Base-by-base conservation (phyloP, 1,284 basidiomycete genomes). In the Paramarasmius palmivorus region DNA sequence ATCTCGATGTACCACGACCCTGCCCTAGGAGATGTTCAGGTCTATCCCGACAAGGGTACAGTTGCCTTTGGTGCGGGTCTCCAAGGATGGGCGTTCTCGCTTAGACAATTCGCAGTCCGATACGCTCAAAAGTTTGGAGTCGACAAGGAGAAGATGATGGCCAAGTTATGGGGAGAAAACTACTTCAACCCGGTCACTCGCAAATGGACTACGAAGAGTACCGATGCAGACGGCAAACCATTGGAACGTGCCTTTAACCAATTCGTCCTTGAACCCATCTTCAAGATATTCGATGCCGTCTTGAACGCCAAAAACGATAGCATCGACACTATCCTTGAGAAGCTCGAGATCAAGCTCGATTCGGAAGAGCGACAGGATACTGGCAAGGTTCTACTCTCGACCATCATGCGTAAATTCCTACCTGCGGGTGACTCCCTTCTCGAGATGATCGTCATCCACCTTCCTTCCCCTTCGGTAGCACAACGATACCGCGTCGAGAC, bases 361-460 rank as follows among this genome's bases (percentile, higher is more conserved):
- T 74, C 81, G 52, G 95, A 98, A 4, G 97, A 99, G 83, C 87
- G 86, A 70, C 96, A 98, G 63, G 85, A 95, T 63, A 96, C 98
- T 74, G 92, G 94, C 73, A 99, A 99, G 79, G 83, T 86, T 36
- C 88, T 99, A 67, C 91, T 99, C 75, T 99, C 99, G 83, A 88
- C 90, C 64, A 78, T 98, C 78, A 99, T 99, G 97, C 91, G 95
- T 77, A 98, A 98, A 81, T 99, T 99, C 92, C 82, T 99, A 62
- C 97, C 97, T 69, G 97, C 96, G 63, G 97, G 96, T 74, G 97
- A 99, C 76, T 91, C 95, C 55, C 88, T 99, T 67, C 74, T 99
- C 76, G 97, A 99, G 84, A 99, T 99, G 97, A 98, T 98, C 77
- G 95, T 98, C 83, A 94, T 99, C 78, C 94, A 98, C 83, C 86